Percentiles rank a stretch among this genome's conserved stretches.
These are phyloP conservation scores for Plasmodium gallinaceum DNA, from an alignment of 169 alveolate genomes.

Conservation along the genomic window DNA sequence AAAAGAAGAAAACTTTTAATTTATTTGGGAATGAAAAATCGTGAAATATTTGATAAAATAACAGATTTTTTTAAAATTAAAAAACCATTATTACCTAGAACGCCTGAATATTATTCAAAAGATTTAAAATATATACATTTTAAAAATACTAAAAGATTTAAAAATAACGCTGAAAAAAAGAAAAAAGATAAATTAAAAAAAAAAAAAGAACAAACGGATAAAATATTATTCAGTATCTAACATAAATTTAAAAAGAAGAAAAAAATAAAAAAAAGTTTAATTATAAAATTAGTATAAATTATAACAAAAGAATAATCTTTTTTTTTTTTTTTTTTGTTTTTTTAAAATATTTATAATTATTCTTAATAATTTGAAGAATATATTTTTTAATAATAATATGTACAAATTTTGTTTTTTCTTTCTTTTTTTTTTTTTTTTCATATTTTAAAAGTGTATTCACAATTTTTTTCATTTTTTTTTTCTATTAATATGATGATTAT, in stretches of 20 bases:
- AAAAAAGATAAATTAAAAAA: constrained; percentile 48
- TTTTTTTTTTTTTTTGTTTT: no score
- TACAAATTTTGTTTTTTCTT: no score
- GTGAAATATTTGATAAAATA: constrained; percentile 43
- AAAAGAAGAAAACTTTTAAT: constrained; percentile 48
- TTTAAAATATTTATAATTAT: no score
- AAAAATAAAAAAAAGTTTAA: not conserved
- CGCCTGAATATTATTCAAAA: constrained; percentile 63
- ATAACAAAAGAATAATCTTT: no score
- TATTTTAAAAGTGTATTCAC: no score
- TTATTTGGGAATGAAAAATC: constrained; percentile 46
- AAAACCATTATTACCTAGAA: constrained; percentile 72
- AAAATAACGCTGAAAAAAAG: constrained; percentile 63
- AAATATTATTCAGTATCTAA: constrained; percentile 49
- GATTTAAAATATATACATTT: constrained; percentile 62
- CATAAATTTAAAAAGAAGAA: not conserved
- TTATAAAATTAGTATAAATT: no score
- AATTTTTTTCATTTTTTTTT: no score
- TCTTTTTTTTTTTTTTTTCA: no score
- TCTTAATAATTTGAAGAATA: no score
- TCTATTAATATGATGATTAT: no score
- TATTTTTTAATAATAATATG: no score
- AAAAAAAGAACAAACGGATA: constrained; percentile 68
- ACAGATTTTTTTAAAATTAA: constrained; percentile 62
- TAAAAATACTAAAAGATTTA: constrained; percentile 64